Evolutionary conservation across 106 monocot species (phyloP).

Genomic region (Narthecium ossifragum): DNA sequence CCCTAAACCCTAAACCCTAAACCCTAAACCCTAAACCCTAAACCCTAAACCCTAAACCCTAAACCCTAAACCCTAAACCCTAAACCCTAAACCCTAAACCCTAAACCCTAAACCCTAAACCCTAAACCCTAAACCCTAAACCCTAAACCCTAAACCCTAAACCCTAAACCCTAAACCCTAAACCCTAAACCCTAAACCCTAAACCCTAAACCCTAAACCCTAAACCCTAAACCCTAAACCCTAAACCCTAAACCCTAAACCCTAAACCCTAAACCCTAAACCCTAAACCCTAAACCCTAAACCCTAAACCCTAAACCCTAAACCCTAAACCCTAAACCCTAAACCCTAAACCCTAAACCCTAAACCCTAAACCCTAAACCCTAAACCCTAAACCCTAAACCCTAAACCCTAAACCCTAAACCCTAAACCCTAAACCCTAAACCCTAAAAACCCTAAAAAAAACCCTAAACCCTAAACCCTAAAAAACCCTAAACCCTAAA

Average conservation of each 20-base stretch:
- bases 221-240: slow-evolving; percentile 5
- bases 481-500: too few relatives aligned
- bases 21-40: slow-evolving; percentile 3
- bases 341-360: not conserved
- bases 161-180: slow-evolving; percentile 7
- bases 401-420: slow-evolving; percentile 2
- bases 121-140: not conserved
- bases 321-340: not conserved
- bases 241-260: slow-evolving; percentile 1
- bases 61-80: not conserved
- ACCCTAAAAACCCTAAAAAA: not conserved
- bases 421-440: slow-evolving; percentile 1
- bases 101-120: slow-evolving; percentile 3
- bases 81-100: slow-evolving; percentile 1
- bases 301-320: not conserved
- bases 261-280: not conserved
- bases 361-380: slow-evolving; percentile 1
- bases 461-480: slow-evolving; percentile 7
- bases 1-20: slow-evolving; percentile 1
- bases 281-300: not conserved
- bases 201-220: slow-evolving; percentile 10
- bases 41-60: slow-evolving; percentile 1
- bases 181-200: slow-evolving; percentile 7
- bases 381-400: slow-evolving; percentile 1
- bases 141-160: not conserved